Conservation (phyloP, 768 basidiomycete species). For the Brasilioporus rufonigricans region DNA sequence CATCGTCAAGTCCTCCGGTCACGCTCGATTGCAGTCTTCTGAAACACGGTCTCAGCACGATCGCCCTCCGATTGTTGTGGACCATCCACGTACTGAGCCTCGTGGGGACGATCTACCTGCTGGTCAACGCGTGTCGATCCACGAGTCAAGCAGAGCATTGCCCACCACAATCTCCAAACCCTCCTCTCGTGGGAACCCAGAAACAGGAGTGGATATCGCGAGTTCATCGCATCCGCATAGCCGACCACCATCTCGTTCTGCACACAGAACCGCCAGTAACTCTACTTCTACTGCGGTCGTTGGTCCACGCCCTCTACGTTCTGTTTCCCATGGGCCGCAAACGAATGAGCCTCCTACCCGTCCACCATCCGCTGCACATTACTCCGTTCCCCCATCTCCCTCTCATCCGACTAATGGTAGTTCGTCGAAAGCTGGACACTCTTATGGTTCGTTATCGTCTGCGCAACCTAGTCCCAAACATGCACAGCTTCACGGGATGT, state of each 20-base stretch:
- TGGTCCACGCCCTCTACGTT: constrained; percentile 30
- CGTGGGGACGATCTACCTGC: constrained; percentile 19
- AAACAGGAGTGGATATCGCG: constrained; percentile 18
- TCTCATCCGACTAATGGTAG: constrained; percentile 12
- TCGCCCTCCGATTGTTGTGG: constrained; percentile 14
- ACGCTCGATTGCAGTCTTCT: constrained; percentile 20
- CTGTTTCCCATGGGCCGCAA: constrained; percentile 26
- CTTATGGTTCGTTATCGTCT: constrained; percentile 11
- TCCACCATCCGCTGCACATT: constrained; percentile 23
- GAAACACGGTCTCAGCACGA: constrained; percentile 26
- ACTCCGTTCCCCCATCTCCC: constrained; percentile 21
- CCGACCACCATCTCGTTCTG: constrained; percentile 27
- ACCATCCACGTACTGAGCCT: constrained; percentile 27
- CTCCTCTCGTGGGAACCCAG: constrained; percentile 27
- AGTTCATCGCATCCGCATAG: constrained; percentile 20
- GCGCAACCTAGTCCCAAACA: constrained; percentile 26
- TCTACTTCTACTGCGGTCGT: constrained; percentile 24
- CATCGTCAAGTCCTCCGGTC: constrained; percentile 22
- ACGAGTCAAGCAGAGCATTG: constrained; percentile 24
- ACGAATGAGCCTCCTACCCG: constrained; percentile 25
- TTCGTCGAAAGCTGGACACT: constrained; percentile 14
- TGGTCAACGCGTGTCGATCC: constrained; percentile 28
- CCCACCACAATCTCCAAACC: constrained; percentile 19
- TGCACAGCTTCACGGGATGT: constrained; percentile 15
- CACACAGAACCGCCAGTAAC: constrained; percentile 18